These are phyloP conservation scores for Fusarium odoratissimum DNA, from an alignment of 2,329 filamentous ascomycete genomes.

Conservation along the genomic window DNA sequence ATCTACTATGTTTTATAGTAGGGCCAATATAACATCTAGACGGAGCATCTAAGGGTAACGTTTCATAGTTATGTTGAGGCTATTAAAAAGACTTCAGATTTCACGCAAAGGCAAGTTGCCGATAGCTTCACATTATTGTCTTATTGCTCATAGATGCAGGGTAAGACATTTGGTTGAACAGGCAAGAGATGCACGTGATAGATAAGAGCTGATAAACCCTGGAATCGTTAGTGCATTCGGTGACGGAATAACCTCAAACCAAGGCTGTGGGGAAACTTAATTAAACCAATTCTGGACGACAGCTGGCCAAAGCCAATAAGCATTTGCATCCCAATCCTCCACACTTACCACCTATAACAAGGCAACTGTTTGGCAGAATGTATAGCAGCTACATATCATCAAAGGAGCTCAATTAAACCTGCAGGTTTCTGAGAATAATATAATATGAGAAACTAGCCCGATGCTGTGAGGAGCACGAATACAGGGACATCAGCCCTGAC, in stretches of 20 bases:
- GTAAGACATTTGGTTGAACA: background rate
- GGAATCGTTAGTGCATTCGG: background rate
- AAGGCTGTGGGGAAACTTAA: background rate
- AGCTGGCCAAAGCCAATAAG: too few species aligned
- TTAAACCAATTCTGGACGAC: background rate
- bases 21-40: too few species aligned
- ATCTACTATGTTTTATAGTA: too few species aligned
- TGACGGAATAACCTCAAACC: background rate
- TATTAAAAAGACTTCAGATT: background rate
- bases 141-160: background rate
- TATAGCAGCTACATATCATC: too few species aligned
- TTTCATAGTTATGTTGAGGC: background rate
- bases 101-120: background rate
- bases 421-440: too few species aligned
- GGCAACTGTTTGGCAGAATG: too few species aligned
- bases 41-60: too few species aligned
- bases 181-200: background rate
- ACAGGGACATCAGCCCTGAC: background rate
- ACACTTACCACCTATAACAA: too few species aligned
- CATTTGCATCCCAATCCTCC: too few species aligned
- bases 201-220: background rate
- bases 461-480: background rate
- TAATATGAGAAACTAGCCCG: too few species aligned
- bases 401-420: too few species aligned
- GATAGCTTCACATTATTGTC: background rate